Conservation (phyloP, 2,329 filamentous ascomycete genomes). For the Cryphonectria parasitica region DNA sequence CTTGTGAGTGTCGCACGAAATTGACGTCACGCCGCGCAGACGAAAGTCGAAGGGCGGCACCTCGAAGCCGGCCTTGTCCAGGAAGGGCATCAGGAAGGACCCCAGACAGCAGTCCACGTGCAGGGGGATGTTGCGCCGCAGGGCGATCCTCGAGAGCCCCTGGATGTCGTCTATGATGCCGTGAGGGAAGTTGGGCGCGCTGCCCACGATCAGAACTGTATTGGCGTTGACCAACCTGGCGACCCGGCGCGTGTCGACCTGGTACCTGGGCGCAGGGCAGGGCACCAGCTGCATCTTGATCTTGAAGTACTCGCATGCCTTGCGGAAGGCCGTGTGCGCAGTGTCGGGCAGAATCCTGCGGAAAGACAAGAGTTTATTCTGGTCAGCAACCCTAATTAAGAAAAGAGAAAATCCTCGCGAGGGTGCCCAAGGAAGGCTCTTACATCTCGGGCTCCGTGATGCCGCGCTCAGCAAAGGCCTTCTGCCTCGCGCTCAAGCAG, state of each 20-base stretch:
- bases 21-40: conserved; percentile 90
- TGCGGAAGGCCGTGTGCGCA: conserved; percentile 94
- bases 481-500: conserved; percentile 86
- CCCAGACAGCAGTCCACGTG: conserved; percentile 98
- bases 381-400: background rate
- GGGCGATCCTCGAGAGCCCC: conserved; percentile 79
- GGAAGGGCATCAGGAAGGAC: conserved; percentile 90
- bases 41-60: conserved; percentile 90
- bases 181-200: conserved; percentile 96
- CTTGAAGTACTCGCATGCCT: conserved; percentile 93
- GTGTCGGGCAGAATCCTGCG: conserved; percentile 88
- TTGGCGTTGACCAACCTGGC: conserved; percentile 90
- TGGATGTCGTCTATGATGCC: conserved; percentile 97
- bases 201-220: conserved; percentile 90
- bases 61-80: conserved; percentile 92
- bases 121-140: conserved; percentile 78
- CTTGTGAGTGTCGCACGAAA: conserved; percentile 97
- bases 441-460: conserved; percentile 95
- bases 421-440: conserved; percentile 35
- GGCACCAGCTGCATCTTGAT: conserved; percentile 91
- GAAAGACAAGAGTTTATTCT: conserved; percentile 16
- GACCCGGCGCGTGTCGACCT: conserved; percentile 79
- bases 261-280: conserved; percentile 83
- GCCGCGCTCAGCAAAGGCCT: conserved; percentile 81
- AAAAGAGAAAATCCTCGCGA: background rate